Evolutionary conservation across 75 land plant genomes (phyloP).

Genomic region (Pinus albicaulis): DNA sequence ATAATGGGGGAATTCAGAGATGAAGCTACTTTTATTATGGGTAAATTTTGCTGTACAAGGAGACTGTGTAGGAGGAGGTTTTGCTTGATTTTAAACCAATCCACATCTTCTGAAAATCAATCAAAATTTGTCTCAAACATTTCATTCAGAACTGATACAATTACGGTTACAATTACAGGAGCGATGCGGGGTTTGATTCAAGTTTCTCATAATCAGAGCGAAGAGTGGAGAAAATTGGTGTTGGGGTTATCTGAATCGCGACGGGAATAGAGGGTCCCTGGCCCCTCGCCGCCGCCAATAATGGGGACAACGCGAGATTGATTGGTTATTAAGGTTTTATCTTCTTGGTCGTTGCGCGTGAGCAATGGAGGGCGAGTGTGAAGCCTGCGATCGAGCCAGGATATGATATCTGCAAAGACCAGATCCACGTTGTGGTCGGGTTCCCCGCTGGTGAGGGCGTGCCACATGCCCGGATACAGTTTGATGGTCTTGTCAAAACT

Average conservation of each 20-base stretch:
- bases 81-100: too few species aligned
- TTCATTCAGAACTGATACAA: too few species aligned
- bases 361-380: neutral
- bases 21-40: too few species aligned
- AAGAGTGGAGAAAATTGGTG: neutral
- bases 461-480: constrained; percentile 79
- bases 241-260: neutral
- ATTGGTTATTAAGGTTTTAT: neutral
- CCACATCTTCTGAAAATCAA: too few species aligned
- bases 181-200: too few species aligned
- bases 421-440: constrained; percentile 65
- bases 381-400: constrained; percentile 40
- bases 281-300: neutral
- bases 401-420: constrained; percentile 63
- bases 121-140: too few species aligned
- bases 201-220: neutral
- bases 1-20: too few species aligned
- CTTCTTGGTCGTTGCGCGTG: neutral
- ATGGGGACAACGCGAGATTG: neutral
- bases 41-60: too few species aligned
- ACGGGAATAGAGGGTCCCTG: neutral
- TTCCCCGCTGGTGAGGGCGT: constrained; percentile 72
- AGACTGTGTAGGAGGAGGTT: too few species aligned
- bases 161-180: too few species aligned
- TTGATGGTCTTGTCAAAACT: constrained; percentile 72